These are phyloP conservation scores for Globisporangium megalacanthum DNA, from an alignment of 352 stramenopile genomes.

Conservation along the genomic window DNA sequence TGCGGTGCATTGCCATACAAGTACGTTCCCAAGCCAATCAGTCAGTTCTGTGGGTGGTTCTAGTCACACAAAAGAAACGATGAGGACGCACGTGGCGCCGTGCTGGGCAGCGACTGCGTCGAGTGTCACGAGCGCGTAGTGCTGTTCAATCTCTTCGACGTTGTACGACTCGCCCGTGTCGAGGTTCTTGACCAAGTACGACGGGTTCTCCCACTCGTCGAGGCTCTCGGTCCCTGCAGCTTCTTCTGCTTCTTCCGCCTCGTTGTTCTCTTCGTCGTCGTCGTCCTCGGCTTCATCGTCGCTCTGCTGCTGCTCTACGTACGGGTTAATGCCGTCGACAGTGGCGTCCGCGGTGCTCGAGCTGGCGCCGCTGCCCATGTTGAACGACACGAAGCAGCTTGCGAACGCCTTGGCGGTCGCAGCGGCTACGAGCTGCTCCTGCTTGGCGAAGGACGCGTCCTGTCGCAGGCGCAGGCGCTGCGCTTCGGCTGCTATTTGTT, in stretches of 20 bases:
- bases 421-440: slow-evolving; percentile 8
- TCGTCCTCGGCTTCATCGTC: slow-evolving; percentile 25
- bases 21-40: neutral
- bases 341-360: neutral
- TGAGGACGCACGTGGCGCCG: slow-evolving; percentile 35
- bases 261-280: slow-evolving; percentile 4
- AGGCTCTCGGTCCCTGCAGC: slow-evolving; percentile 11
- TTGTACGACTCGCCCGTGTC: slow-evolving; percentile 75
- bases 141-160: slow-evolving; percentile 81
- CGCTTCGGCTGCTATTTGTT: neutral
- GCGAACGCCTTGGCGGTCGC: slow-evolving; percentile 11
- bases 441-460: slow-evolving; percentile 8
- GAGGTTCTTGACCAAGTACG: slow-evolving; percentile 77
- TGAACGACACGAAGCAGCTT: slow-evolving; percentile 1
- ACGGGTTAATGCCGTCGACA: slow-evolving; percentile 39
- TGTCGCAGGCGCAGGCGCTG: slow-evolving; percentile 3
- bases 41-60: too few species aligned
- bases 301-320: slow-evolving; percentile 31
- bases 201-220: slow-evolving; percentile 70
- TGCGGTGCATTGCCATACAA: slow-evolving; percentile 1
- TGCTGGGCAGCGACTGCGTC: slow-evolving; percentile 59
- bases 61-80: too few species aligned
- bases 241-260: slow-evolving; percentile 6
- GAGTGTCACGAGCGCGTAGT: slow-evolving; percentile 71
- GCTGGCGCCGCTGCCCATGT: neutral